Evolutionary conservation across 1,284 basidiomycete species (phyloP), one percentile per base, ranked within the genome.

Genomic region (Chondrostereum purpureum): DNA sequence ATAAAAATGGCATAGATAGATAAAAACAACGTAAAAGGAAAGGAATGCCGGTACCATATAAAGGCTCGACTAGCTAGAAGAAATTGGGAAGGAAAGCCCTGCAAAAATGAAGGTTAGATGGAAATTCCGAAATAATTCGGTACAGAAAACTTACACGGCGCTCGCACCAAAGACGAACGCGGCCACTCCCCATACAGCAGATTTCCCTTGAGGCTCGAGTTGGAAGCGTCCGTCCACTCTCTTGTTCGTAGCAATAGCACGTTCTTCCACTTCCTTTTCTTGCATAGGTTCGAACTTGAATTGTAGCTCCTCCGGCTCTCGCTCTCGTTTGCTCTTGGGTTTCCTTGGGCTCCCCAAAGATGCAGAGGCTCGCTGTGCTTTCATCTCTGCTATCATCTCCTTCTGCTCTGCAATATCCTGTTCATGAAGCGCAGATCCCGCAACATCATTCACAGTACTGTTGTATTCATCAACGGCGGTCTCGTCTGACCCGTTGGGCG

Each of bases 381-480:
- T 87, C 52, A 89, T 61, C 47, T 72, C 69, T 31, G 72, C 73
- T 45, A 88, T 84, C 56, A 89, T 59, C 55, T 76, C 76, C 61
- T 75, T 77, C 65, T 88, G 83, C 60, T 88, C 86, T 21, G 68
- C 69, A 27, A 89, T 68, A 59, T 89, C 87, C 55, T 79, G 68
- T 11, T 78, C 71, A 22, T 73, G 72, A 58, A 84, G 72, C 55
- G 80, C 75, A n/a, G 76, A 70, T 21, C 75, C 77, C 1, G 79
- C 74, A 2, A 82, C 70, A 39, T 78, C 75, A 48, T 69, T 69
- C 17, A 68, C 59, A 3, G 62, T 54, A 17, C 68, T 66, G n/a
- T 72, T 73, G 22, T 82, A 80, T 38, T 83, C 80, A 14, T 81
- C 80, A 1, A 80, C 77, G 1, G 68, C 66, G 0, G 80, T 77